Evolutionary conservation across 495 filamentous ascomycete species (phyloP), one percentile per base, ranked within the genome.

Genomic region (Daldinia bambusicola): DNA sequence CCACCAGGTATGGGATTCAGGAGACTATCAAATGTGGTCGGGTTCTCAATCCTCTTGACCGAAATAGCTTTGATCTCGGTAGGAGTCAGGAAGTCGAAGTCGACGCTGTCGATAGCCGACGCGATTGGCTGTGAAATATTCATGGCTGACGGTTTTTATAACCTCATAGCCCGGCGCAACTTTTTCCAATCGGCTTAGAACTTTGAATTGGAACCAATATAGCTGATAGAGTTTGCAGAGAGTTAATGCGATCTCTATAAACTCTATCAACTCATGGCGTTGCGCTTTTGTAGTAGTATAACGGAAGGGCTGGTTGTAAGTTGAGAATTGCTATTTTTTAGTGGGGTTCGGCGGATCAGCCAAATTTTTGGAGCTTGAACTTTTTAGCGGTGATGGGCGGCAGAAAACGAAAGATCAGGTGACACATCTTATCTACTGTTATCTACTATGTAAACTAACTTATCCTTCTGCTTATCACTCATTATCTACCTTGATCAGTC

Each of bases 51-150:
- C 79, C 88, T 88, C 83, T 93, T 95, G 63, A 97, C 96, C 8
- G 96, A 98, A 53, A 97, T 86, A 67, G 89, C 86, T 78, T 88
- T 89, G 81, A 98, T 93, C 78, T 98, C 96, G 61, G 90, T 86
- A 51, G 89, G 79, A 58, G 90, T 87, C 71, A 97, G 89, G 77
- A 93, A 90, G 36, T 86, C 89, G 83, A 99, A 99, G 77, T 95
- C 91, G 71, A 98, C 93, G 76, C 91, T 92, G 77, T 88, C 86
- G 78, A 99, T 90, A 77, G 89, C 81, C 72, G 93, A 97, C 75
- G 91, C 84, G 67, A 98, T 89, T 40, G 95, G 94, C 74, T 94
- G 92, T 60, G 95, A 92, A 75, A 94, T 93, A 80, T 94, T 97
- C 91, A 93, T 88, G 70, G 58, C 71, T 79, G 58, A 56, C 53